A percentile compares a stretch with the other conserved stretches of the same genome.
Conservation (phyloP, 495 filamentous ascomycete species). For the Cladorrhinum samala region DNA sequence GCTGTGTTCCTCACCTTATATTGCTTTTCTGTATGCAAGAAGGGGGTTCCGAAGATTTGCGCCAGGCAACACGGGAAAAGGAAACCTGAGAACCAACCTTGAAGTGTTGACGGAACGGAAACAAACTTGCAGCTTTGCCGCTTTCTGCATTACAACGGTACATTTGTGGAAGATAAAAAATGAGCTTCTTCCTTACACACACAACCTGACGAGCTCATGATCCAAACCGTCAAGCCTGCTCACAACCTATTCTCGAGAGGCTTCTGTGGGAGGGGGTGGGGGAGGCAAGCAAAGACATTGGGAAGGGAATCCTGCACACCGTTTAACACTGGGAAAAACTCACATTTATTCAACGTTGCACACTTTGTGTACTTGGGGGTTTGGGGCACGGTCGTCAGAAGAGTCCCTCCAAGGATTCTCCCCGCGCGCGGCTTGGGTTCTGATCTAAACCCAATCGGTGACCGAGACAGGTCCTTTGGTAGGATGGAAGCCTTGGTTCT, state of each 20-base stretch:
- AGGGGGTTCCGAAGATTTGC: conserved; percentile 9
- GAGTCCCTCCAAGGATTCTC: not conserved
- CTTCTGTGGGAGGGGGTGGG: too few relatives aligned
- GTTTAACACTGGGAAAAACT: not conserved
- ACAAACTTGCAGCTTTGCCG: not conserved
- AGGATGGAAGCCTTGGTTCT: too few relatives aligned
- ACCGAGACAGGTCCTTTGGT: conserved; percentile 12
- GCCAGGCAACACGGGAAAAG: not conserved
- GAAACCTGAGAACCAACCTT: not conserved
- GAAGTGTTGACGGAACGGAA: not conserved
- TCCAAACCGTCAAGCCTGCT: too few relatives aligned
- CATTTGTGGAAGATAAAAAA: too few relatives aligned
- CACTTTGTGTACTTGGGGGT: too few relatives aligned
- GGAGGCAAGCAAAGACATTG: not conserved
- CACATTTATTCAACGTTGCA: too few relatives aligned
- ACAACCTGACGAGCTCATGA: too few relatives aligned
- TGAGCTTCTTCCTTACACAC: too few relatives aligned
- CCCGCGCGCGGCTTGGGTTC: conserved; percentile 11
- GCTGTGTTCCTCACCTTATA: too few relatives aligned
- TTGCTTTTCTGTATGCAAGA: not conserved
- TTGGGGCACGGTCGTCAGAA: too few relatives aligned
- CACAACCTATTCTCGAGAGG: too few relatives aligned
- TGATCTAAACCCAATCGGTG: conserved; percentile 7
- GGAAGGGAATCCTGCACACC: conserved; percentile 17
- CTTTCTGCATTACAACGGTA: too few relatives aligned